These are phyloP conservation scores for Fusarium nurragi DNA, from an alignment of 2,329 filamentous ascomycete genomes.

Conservation along the genomic window DNA sequence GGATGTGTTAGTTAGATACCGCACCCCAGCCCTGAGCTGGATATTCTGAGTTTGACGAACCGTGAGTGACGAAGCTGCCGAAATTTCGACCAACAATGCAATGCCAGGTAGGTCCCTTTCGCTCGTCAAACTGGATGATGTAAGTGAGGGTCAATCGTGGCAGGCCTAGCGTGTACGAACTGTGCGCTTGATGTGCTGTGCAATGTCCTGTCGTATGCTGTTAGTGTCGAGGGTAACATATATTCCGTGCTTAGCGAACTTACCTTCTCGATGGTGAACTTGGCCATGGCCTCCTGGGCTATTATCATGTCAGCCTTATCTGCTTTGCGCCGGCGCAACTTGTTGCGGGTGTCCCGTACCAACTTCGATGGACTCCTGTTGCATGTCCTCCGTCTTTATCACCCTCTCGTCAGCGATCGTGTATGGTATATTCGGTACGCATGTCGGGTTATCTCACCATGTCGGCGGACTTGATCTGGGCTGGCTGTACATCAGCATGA, in stretches of 20 bases:
- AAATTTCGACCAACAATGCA: constrained; percentile 99
- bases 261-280: constrained; percentile 71
- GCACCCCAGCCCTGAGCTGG: constrained; percentile 1
- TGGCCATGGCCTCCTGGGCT: constrained; percentile 72
- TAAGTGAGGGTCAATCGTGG: constrained; percentile 23
- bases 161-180: constrained; percentile 55
- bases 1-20: constrained; percentile 22
- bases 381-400: constrained; percentile 92
- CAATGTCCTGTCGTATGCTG: constrained; percentile 77
- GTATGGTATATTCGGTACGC: constrained; percentile 12
- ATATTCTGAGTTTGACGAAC: constrained; percentile 60
- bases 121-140: constrained; percentile 82
- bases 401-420: constrained; percentile 45
- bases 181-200: constrained; percentile 94
- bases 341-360: constrained; percentile 66
- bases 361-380: constrained; percentile 93
- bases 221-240: constrained; percentile 21
- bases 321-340: constrained; percentile 3
- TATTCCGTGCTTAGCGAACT: constrained; percentile 13
- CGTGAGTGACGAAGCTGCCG: constrained; percentile 98
- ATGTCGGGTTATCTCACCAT: constrained; percentile 73
- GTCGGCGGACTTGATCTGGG: constrained; percentile 96
- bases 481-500: constrained; percentile 58
- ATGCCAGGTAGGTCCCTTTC: constrained; percentile 98
- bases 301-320: constrained; percentile 42